Percentiles rank a stretch among this genome's conserved stretches.
Conservation (phyloP, 2,329 filamentous ascomycete genomes). For the Ilyonectria robusta region DNA sequence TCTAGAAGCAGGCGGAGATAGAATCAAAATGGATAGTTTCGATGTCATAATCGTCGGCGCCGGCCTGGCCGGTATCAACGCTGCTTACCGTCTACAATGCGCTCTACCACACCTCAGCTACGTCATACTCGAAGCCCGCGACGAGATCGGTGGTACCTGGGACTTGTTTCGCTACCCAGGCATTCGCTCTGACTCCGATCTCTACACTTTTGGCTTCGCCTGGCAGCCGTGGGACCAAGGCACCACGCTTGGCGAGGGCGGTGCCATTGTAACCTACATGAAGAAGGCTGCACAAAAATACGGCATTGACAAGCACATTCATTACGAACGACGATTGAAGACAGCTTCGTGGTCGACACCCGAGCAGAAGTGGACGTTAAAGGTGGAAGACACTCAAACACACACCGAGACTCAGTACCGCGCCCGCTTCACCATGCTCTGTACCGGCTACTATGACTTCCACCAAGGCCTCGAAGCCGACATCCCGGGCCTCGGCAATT, state of each 20-base stretch:
- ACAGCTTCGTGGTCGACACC: background rate
- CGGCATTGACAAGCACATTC: background rate
- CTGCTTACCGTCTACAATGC: constrained; percentile 76
- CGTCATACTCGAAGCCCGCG: constrained; percentile 76
- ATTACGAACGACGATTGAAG: background rate
- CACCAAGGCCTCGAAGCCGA: constrained; percentile 65
- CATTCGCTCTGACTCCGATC: constrained; percentile 73
- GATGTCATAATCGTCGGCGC: constrained; percentile 78
- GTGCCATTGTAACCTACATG: background rate
- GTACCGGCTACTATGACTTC: constrained; percentile 49
- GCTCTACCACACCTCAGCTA: constrained; percentile 64
- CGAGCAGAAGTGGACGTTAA: background rate
- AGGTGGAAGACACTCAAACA: background rate
- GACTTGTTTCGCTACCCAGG: constrained; percentile 82
- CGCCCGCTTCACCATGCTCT: background rate
- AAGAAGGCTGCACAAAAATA: background rate
- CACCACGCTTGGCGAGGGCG: constrained; percentile 38
- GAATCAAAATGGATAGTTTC: background rate
- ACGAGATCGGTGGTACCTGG: constrained; percentile 81
- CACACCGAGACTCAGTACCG: background rate
- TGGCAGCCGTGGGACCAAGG: constrained; percentile 77
- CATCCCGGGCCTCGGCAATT: constrained; percentile 57
- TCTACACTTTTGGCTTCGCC: constrained; percentile 75
- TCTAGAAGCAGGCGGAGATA: background rate
- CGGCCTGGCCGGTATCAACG: constrained; percentile 81